phyloP scores from a whole-genome alignment of 78 protist species.

The Pelomyxa schiedti region DNA sequence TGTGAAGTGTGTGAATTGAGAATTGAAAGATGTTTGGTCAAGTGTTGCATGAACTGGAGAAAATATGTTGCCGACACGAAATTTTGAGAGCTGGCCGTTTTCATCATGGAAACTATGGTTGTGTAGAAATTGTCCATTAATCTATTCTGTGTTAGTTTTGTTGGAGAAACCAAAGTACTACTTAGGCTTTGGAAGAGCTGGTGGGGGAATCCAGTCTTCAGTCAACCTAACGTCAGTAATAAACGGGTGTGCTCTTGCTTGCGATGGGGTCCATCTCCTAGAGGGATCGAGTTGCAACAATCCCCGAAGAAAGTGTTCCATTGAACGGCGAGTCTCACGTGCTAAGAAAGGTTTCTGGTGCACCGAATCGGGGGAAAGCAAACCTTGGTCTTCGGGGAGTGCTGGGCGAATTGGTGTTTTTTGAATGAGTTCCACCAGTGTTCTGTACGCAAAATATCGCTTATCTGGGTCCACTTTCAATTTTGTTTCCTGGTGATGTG shows the following conservation, averaged over 20 bases:
- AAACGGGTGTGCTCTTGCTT: slow-evolving; percentile 59
- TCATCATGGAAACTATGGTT: too few species aligned
- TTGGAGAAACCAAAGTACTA: too few species aligned
- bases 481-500: slow-evolving; percentile 3
- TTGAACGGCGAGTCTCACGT: slow-evolving; percentile 27
- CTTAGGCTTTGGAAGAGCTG: too few species aligned
- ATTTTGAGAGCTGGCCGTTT: too few species aligned
- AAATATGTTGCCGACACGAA: too few species aligned
- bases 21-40: too few species aligned
- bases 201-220: not conserved
- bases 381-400: not conserved
- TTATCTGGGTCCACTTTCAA: slow-evolving; percentile 19
- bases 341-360: slow-evolving; percentile 1
- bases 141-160: too few species aligned
- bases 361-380: not conserved
- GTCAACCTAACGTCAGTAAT: slow-evolving; percentile 43
- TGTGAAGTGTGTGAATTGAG: too few species aligned
- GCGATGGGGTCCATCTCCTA: slow-evolving; percentile 56
- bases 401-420: slow-evolving; percentile 24
- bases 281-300: slow-evolving; percentile 45
- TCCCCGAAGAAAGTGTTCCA: slow-evolving; percentile 46
- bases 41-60: too few species aligned
- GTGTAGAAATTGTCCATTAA: too few species aligned
- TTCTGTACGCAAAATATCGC: slow-evolving; percentile 41
- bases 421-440: slow-evolving; percentile 34